Evolutionary conservation across 306 rosid genomes (phyloP).

Genomic region (Medicago ruthenica): DNA sequence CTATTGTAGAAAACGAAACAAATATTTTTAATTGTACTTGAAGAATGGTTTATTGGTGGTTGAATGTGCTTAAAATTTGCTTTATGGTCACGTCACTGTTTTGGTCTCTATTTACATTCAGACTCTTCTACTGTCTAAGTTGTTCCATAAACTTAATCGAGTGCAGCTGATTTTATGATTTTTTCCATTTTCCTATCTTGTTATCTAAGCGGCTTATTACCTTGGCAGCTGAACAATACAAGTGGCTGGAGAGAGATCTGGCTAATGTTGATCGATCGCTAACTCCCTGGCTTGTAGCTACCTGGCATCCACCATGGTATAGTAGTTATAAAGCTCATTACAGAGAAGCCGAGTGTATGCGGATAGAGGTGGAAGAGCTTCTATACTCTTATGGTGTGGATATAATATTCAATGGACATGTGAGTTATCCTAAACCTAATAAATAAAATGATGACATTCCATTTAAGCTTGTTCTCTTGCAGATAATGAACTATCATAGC

Average conservation of each 20-base stretch:
- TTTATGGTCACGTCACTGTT: no score
- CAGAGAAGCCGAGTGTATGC: constrained; percentile 89
- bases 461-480: constrained; percentile 23
- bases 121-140: no score
- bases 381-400: constrained; percentile 77
- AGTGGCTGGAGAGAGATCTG: constrained; percentile 87
- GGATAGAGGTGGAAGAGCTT: constrained; percentile 71
- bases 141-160: no score
- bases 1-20: no score
- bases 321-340: constrained; percentile 75
- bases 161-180: background rate
- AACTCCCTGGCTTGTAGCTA: constrained; percentile 89
- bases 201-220: constrained; percentile 23
- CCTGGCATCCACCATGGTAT: constrained; percentile 95
- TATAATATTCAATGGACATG: constrained; percentile 84
- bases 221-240: constrained; percentile 68
- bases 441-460: constrained; percentile 16
- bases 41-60: no score
- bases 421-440: constrained; percentile 50
- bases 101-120: no score
- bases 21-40: no score
- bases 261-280: constrained; percentile 64
- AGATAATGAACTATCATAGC: constrained; percentile 3
- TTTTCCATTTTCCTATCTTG: background rate
- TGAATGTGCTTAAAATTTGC: no score